These are phyloP conservation scores for Lasiodiplodia gonubiensis DNA, from an alignment of 2,329 filamentous ascomycete species.

Conservation along the genomic window DNA sequence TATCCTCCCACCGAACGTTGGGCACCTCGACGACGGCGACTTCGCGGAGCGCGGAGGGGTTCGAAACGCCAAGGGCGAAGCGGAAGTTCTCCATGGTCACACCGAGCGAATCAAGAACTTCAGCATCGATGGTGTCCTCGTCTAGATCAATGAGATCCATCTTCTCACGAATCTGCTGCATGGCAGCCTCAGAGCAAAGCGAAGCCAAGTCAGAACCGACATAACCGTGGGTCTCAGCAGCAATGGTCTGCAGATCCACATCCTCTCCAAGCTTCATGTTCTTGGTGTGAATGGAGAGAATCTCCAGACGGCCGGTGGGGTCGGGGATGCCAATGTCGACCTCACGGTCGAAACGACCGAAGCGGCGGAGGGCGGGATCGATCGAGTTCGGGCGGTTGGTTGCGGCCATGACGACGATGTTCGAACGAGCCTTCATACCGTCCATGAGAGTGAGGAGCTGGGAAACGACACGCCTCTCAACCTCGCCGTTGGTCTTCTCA, in stretches of 20 bases:
- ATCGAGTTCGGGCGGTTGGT: conserved; percentile 99
- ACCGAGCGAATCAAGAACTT: conserved; percentile 96
- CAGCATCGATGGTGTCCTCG: conserved; percentile 97
- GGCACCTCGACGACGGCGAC: conserved; percentile 99
- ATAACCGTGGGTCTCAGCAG: conserved; percentile 97
- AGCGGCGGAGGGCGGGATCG: conserved; percentile 94
- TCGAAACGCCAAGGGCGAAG: conserved; percentile 95
- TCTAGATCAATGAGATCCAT: conserved; percentile 99
- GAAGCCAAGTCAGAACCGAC: conserved; percentile 98
- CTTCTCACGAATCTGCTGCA: conserved; percentile 99
- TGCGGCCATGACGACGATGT: conserved; percentile 98
- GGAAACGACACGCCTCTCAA: conserved; percentile 97
- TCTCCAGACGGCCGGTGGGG: conserved; percentile 97
- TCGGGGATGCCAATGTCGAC: conserved; percentile 98
- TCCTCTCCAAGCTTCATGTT: conserved; percentile 99
- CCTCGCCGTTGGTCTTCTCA: conserved; percentile 99
- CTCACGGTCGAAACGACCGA: conserved; percentile 98
- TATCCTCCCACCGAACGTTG: conserved; percentile 99
- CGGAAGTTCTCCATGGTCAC: conserved; percentile 99
- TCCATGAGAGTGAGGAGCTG: conserved; percentile 98
- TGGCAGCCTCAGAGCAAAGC: conserved; percentile 97
- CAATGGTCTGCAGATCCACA: conserved; percentile 95
- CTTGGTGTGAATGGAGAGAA: conserved; percentile 99
- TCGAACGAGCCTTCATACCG: conserved; percentile 98
- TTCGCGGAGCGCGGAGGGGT: conserved; percentile 97